Evolutionary conservation across 2,329 filamentous ascomycete genomes (phyloP), one percentile per base, ranked within the genome.

Genomic region (Sclerotinia borealis): DNA sequence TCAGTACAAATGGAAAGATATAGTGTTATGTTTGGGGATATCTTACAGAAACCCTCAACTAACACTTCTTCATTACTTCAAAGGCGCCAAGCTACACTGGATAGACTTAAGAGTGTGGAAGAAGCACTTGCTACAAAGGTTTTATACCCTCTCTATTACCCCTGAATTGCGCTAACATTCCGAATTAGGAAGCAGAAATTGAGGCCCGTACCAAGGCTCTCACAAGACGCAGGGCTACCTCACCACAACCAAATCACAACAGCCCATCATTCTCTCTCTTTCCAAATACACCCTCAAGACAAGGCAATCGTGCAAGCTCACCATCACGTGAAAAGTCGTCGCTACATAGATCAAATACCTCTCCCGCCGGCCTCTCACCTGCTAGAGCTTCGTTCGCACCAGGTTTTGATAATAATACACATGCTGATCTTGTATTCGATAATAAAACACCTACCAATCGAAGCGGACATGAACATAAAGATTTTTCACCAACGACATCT

Each of bases 1-100:
- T 83, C 84, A 56, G 82, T 90, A 62, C 85, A 89, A 66, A 81
- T 98, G 81, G 93, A 97, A 74, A 82, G 93, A 55, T 98, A 96
- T 70, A 96, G 92, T 70, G 84, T 97, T 68, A 97, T 97, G 93
- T 97, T 98, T 72, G 86, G 88, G 62, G 84, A 84, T 43, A 80
- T 97, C 8, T 78, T 96, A 31, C 83, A 85, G 65, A 70, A 70
- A 34, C 64, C 69, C 37, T 49, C 66, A 27, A 64, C 64, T 34
- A 70, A 64, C 31, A 66, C 66, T 10, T 70, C 70, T 47, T 63
- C 67, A 29, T 76, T 87, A 9, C 76, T 87, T 31, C 80, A 80
- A 29, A 80, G 84, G 63, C 79, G 85, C 48, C 85, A 88, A 68
- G 84, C 83, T 9, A 85, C 82, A 0, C 72, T 87, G 15, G 80